Conservation (phyloP, 495 filamentous ascomycete genomes). For the Hypoxylon fragiforme region DNA sequence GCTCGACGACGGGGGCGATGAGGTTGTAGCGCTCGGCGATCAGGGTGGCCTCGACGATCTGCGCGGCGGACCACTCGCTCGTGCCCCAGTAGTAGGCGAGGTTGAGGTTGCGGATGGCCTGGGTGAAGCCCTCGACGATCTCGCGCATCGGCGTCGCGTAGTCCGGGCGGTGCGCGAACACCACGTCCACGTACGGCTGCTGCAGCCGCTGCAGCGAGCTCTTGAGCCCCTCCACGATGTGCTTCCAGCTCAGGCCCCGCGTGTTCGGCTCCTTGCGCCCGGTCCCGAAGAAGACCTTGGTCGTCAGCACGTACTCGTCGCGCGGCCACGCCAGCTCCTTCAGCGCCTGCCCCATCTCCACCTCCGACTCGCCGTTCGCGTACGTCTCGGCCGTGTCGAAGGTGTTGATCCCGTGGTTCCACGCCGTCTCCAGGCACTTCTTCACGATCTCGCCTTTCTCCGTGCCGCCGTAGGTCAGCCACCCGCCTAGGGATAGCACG, state of each 20-base stretch:
- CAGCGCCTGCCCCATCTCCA: slow-evolving; percentile 57
- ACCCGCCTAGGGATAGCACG: slow-evolving; percentile 66
- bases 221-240: slow-evolving; percentile 54
- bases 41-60: slow-evolving; percentile 59
- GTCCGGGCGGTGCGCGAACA: slow-evolving; percentile 51
- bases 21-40: slow-evolving; percentile 61
- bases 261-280: slow-evolving; percentile 55
- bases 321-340: slow-evolving; percentile 50
- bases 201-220: slow-evolving; percentile 48
- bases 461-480: slow-evolving; percentile 52
- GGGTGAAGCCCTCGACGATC: slow-evolving; percentile 55
- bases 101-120: slow-evolving; percentile 62
- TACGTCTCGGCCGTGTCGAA: slow-evolving; percentile 60
- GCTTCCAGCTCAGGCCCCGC: slow-evolving; percentile 49
- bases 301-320: slow-evolving; percentile 52
- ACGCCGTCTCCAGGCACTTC: slow-evolving; percentile 50
- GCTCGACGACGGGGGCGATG: slow-evolving; percentile 60
- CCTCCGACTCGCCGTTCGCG: slow-evolving; percentile 53
- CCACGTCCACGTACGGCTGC: slow-evolving; percentile 52
- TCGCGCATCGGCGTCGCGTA: slow-evolving; percentile 52
- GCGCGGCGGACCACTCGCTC: slow-evolving; percentile 56
- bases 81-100: slow-evolving; percentile 59
- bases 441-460: slow-evolving; percentile 50
- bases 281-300: slow-evolving; percentile 49
- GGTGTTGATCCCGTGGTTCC: slow-evolving; percentile 60